These are phyloP conservation scores for Tremellales sp. DNA, from an alignment of 1,284 basidiomycete genomes.

Conservation along the genomic window DNA sequence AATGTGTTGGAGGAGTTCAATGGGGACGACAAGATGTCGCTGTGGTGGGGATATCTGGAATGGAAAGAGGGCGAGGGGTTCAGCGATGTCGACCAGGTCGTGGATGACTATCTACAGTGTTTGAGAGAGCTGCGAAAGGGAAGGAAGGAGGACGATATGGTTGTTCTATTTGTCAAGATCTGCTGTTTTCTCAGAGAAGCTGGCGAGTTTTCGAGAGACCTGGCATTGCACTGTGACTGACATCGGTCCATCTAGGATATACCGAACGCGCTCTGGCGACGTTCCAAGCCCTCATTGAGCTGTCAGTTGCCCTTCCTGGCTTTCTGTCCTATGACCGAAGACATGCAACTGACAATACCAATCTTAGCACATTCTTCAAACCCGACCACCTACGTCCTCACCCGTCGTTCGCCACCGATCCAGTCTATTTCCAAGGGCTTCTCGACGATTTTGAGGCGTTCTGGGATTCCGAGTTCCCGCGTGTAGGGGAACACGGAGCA, in stretches of 20 bases:
- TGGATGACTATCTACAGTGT: slow-evolving; percentile 41
- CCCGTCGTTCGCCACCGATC: slow-evolving; percentile 4
- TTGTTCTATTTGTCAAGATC: slow-evolving; percentile 43
- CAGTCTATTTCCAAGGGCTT: slow-evolving; percentile 28
- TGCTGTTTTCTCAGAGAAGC: slow-evolving; percentile 64
- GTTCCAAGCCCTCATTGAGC: slow-evolving; percentile 53
- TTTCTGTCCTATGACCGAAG: background rate
- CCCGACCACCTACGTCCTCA: slow-evolving; percentile 26
- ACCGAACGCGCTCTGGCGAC: slow-evolving; percentile 51
- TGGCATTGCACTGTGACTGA: background rate
- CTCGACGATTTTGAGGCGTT: slow-evolving; percentile 50
- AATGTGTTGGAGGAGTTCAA: slow-evolving; percentile 24
- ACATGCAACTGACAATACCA: background rate
- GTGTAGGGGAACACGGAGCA: slow-evolving; percentile 50
- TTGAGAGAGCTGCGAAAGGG: slow-evolving; percentile 21
- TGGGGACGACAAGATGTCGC: slow-evolving; percentile 33
- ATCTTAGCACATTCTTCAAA: slow-evolving; percentile 48
- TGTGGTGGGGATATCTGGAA: slow-evolving; percentile 43
- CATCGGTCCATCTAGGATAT: slow-evolving; percentile 43
- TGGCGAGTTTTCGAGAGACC: slow-evolving; percentile 54
- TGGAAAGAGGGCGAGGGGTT: slow-evolving; percentile 45
- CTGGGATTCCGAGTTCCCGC: slow-evolving; percentile 53
- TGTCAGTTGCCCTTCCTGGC: slow-evolving; percentile 33
- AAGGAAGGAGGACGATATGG: slow-evolving; percentile 38
- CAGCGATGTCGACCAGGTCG: slow-evolving; percentile 40